These are phyloP conservation scores for Fusarium sp. DNA, from an alignment of 2,329 filamentous ascomycete genomes.

Conservation along the genomic window DNA sequence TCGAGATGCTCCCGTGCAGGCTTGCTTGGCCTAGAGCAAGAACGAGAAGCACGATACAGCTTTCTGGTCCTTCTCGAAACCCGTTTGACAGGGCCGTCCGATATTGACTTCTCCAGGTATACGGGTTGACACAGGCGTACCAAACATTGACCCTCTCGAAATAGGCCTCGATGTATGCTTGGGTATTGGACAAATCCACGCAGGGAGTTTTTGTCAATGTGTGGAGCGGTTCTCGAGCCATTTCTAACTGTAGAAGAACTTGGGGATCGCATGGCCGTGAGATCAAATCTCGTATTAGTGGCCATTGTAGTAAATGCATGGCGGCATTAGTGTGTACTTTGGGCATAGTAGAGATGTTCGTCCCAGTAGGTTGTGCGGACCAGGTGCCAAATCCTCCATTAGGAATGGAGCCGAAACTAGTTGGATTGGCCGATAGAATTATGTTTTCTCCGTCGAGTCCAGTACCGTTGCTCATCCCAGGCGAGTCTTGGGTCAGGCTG, in stretches of 20 bases:
- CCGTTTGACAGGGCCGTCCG: slow-evolving; percentile 77
- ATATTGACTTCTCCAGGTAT: slow-evolving; percentile 80
- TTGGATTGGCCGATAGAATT: slow-evolving; percentile 53
- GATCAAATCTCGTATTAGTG: slow-evolving; percentile 79
- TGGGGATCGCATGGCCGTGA: slow-evolving; percentile 81
- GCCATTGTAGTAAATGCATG: slow-evolving; percentile 81
- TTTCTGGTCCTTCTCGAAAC: slow-evolving; percentile 81
- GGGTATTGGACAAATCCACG: slow-evolving; percentile 77
- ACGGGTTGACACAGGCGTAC: slow-evolving; percentile 87
- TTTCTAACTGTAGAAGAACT: slow-evolving; percentile 82
- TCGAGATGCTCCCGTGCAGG: slow-evolving; percentile 77
- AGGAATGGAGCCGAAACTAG: slow-evolving; percentile 64
- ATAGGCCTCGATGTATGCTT: slow-evolving; percentile 79
- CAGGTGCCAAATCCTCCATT: slow-evolving; percentile 76
- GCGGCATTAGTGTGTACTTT: slow-evolving; percentile 85
- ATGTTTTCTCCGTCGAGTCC: slow-evolving; percentile 66
- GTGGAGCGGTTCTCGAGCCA: slow-evolving; percentile 78
- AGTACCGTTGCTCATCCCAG: slow-evolving; percentile 71
- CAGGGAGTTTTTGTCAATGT: slow-evolving; percentile 70
- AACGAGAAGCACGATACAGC: slow-evolving; percentile 82
- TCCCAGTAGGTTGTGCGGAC: slow-evolving; percentile 61
- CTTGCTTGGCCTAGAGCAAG: slow-evolving; percentile 81
- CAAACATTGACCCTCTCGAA: slow-evolving; percentile 84
- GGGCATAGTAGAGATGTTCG: slow-evolving; percentile 85
- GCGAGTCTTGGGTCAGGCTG: slow-evolving; percentile 68